Conservation (phyloP, 2,329 filamentous ascomycete species). For the Phaeoacremonium minimum region DNA sequence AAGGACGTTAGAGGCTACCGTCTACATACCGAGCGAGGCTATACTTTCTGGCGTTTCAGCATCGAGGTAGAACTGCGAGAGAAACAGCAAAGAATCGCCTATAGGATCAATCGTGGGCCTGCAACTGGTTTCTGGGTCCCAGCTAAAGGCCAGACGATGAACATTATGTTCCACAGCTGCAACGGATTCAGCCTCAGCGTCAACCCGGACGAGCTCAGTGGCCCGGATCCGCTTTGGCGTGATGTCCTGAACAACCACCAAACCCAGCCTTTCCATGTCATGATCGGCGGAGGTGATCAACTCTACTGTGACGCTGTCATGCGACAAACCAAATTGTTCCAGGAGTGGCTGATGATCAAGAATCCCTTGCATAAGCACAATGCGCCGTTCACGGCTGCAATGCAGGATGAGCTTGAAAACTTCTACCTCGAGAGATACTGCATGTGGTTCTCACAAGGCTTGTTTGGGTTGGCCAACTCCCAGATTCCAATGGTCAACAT, state of each 20-base stretch:
- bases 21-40: slow-evolving; percentile 78
- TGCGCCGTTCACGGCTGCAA: slow-evolving; percentile 70
- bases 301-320: slow-evolving; percentile 90
- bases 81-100: slow-evolving; percentile 81
- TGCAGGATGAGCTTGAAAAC: slow-evolving; percentile 82
- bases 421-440: slow-evolving; percentile 88
- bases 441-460: slow-evolving; percentile 93
- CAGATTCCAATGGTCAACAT: slow-evolving; percentile 99
- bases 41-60: slow-evolving; percentile 97
- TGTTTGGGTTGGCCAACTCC: slow-evolving; percentile 87
- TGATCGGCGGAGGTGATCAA: slow-evolving; percentile 96
- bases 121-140: slow-evolving; percentile 94
- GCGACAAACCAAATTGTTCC: slow-evolving; percentile 70
- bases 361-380: slow-evolving; percentile 77
- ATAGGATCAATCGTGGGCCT: slow-evolving; percentile 90
- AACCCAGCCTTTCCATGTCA: slow-evolving; percentile 89
- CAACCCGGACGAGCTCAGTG: slow-evolving; percentile 75
- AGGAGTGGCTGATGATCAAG: slow-evolving; percentile 77
- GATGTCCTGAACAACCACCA: slow-evolving; percentile 93
- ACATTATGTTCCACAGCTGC: slow-evolving; percentile 98
- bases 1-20: slow-evolving; percentile 79
- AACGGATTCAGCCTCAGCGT: slow-evolving; percentile 88
- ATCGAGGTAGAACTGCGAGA: slow-evolving; percentile 82
- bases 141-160: slow-evolving; percentile 80
- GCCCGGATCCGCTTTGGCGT: slow-evolving; percentile 94